A percentile compares a stretch with the other conserved stretches of the same genome.
These are phyloP conservation scores for Domatiomyces globalis DNA, from an alignment of 2,329 filamentous ascomycete genomes.

Conservation along the genomic window DNA sequence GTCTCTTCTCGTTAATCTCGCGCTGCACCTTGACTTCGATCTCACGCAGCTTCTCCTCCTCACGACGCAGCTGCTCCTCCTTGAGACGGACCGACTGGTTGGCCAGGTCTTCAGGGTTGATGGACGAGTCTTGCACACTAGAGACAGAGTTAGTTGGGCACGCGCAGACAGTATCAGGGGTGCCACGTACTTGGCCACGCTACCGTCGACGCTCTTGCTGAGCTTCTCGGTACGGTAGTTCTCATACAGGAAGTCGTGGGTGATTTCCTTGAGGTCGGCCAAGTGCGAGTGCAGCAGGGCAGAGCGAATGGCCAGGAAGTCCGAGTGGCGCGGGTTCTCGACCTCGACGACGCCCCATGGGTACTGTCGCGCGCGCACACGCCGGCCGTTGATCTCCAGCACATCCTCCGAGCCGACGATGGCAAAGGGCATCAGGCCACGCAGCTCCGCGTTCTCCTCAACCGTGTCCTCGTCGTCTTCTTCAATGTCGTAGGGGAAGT, in stretches of 20 bases:
- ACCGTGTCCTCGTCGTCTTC: conserved; percentile 99
- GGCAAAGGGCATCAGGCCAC: conserved; percentile 95
- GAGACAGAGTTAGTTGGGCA: conserved; percentile 12
- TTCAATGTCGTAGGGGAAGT: conserved; percentile 99
- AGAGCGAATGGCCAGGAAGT: conserved; percentile 94
- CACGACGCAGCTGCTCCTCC: conserved; percentile 96
- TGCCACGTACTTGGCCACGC: conserved; percentile 64
- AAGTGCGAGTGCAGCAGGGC: conserved; percentile 95
- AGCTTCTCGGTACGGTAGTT: conserved; percentile 99
- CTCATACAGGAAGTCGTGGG: conserved; percentile 98
- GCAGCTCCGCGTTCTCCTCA: conserved; percentile 94
- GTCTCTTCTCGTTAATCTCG: conserved; percentile 99
- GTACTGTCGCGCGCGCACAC: conserved; percentile 90
- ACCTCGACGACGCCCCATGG: conserved; percentile 99
- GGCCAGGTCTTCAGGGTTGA: conserved; percentile 95
- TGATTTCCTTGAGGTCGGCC: conserved; percentile 98
- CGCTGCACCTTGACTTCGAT: conserved; percentile 99
- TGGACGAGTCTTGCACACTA: conserved; percentile 55
- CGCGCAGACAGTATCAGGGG: conserved; percentile 8
- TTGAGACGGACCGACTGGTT: conserved; percentile 96
- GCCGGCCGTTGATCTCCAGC: conserved; percentile 82
- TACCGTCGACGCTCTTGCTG: conserved; percentile 95
- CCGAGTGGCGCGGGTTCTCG: conserved; percentile 95
- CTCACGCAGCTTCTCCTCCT: conserved; percentile 99
- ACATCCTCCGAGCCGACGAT: conserved; percentile 96